These are phyloP conservation scores for Iberis pinnata DNA, from an alignment of 345 rosid species.

Conservation along the genomic window DNA sequence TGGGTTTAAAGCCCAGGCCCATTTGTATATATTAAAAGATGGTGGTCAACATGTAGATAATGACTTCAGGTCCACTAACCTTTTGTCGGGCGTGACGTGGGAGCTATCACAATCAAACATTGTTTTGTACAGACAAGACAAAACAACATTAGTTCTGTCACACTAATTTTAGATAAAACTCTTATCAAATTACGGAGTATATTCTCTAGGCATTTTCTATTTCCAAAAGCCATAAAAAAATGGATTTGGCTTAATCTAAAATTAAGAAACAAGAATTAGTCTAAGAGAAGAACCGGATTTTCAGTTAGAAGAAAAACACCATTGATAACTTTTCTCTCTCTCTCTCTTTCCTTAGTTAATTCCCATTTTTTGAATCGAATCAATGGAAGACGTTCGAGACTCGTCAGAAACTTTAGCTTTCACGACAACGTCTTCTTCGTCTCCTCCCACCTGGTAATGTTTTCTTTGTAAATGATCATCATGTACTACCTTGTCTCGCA, in stretches of 20 bases:
- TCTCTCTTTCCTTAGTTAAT: constrained; percentile 2
- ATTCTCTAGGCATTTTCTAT: constrained; percentile 20
- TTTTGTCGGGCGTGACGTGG: constrained; percentile 28
- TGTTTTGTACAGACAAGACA: background rate
- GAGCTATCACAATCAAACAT: constrained; percentile 18
- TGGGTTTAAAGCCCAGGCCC: constrained; percentile 13
- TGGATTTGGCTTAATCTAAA: constrained; percentile 6
- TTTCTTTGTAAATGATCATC: background rate
- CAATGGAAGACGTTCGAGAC: constrained; percentile 31
- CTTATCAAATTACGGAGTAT: constrained; percentile 10
- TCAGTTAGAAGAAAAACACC: constrained; percentile 20
- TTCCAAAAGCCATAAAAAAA: background rate
- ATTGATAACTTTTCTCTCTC: constrained; percentile 20
- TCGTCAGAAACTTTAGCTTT: constrained; percentile 25
- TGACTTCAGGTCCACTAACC: constrained; percentile 32
- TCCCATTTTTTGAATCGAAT: constrained; percentile 17
- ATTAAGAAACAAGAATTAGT: constrained; percentile 6
- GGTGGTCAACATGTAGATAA: constrained; percentile 19
- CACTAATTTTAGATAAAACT: constrained; percentile 1
- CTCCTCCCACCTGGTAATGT: constrained; percentile 27
- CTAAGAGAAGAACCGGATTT: constrained; percentile 4
- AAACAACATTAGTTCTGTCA: background rate
- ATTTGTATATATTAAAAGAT: background rate
- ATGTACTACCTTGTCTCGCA: constrained; percentile 9
- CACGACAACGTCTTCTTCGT: constrained; percentile 25